phyloP scores from a whole-genome alignment of 768 basidiomycete species.

The Leccinum boreale region DNA sequence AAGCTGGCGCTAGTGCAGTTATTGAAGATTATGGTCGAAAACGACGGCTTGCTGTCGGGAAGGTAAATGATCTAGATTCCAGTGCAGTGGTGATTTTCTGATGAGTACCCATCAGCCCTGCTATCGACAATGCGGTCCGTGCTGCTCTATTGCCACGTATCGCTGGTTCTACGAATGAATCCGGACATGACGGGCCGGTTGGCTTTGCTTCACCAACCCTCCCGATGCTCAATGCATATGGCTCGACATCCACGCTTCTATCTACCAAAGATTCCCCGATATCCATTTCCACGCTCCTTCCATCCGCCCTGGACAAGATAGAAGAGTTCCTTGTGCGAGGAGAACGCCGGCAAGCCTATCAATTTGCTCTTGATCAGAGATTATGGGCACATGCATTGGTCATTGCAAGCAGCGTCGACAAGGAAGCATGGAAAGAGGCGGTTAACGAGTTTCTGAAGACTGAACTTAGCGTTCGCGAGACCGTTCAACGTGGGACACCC shows the following conservation, averaged over 20 bases:
- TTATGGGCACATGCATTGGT: conserved; percentile 96
- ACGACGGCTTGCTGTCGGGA: conserved; percentile 85
- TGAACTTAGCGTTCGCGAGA: conserved; percentile 57
- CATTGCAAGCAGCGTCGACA: conserved; percentile 89
- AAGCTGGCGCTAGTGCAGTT: conserved; percentile 72
- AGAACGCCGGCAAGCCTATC: conserved; percentile 81
- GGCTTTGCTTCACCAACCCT: conserved; percentile 29
- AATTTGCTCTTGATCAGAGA: conserved; percentile 82
- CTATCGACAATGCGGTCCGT: conserved; percentile 73
- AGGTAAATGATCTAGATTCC: conserved; percentile 48
- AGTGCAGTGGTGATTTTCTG: conserved; percentile 9
- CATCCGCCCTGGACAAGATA: conserved; percentile 71
- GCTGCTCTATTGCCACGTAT: conserved; percentile 64
- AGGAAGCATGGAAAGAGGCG: conserved; percentile 90
- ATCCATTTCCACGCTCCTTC: conserved; percentile 54
- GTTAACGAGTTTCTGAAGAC: conserved; percentile 79
- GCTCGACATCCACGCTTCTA: conserved; percentile 11
- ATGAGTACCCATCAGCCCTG: conserved; percentile 40
- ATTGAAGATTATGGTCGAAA: conserved; percentile 77
- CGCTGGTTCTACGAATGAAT: conserved; percentile 25
- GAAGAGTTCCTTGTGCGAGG: conserved; percentile 79
- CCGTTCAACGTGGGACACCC: conserved; percentile 10
- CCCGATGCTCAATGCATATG: conserved; percentile 19
- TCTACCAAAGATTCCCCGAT: conserved; percentile 49
- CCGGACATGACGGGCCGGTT: conserved; percentile 20